Base-by-base conservation (phyloP, 176 grass and related monocot genomes). In the Cenchrus fungigraminus region DNA sequence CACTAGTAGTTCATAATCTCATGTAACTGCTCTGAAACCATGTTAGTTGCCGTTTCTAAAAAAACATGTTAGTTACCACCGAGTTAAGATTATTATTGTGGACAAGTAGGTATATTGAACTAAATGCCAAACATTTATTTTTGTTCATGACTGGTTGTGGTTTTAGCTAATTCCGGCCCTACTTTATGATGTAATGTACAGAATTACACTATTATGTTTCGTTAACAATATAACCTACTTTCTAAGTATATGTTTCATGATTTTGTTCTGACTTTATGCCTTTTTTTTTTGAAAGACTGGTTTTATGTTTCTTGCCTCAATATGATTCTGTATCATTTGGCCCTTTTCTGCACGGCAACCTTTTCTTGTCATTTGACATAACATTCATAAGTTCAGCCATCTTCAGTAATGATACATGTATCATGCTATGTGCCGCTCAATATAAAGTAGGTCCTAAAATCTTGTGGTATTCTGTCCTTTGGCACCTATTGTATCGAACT, bases 361-460 rank as follows among this genome's bases (percentile, higher is more conserved):
- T 81, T 56, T 19, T 83, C 28, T 59, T 5, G 4, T 77, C 54
- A 69, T 63, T 82, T 78, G 79, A 53, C 52, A 19, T 34, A 29
- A 1, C 52, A 60, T 59, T 70, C 52, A 43, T 82, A 70, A 28
- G 53, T 69, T 87, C 40, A 83, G 62, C 20, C 9, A 34, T 69
- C 34, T 74, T 68, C 9, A 76, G 14, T 5, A 70, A 56, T 74
- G 25, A 61, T 29, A 19, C 29, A 51, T 75, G 77, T 10, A 13
- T 68, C 69, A 32, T 84, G 61, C 51, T 67, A 55, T 49, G 71
- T 68, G 17, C 31, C 9, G 68, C 16, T 85, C 11, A 17, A 9
- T 60, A 25, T 51, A n/a, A 58, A 40, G 37, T 64, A 42, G 61
- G 52, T 17, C 31, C 63, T 68, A 22, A 14, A 42, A 42, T 9